phyloP scores from a whole-genome alignment of 2,329 filamentous ascomycete species.

The Cryphonectria nitschkei region DNA sequence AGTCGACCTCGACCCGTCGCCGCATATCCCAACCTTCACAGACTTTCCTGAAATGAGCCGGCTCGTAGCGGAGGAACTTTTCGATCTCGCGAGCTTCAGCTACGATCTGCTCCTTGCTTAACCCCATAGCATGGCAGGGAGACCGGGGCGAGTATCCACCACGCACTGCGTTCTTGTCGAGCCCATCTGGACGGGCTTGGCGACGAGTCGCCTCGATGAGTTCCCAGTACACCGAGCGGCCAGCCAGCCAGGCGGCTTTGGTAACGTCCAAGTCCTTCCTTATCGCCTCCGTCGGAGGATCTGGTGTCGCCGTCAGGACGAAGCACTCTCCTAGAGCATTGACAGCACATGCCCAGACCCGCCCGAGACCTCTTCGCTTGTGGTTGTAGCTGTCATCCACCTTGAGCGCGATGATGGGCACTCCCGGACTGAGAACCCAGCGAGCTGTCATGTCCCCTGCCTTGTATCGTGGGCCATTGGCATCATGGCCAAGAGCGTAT shows the following conservation, averaged over 20 bases:
- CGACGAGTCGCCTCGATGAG: conserved; percentile 79
- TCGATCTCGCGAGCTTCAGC: conserved; percentile 85
- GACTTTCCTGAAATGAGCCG: conserved; percentile 75
- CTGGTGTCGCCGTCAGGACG: conserved; percentile 76
- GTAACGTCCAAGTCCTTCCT: conserved; percentile 58
- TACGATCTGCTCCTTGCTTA: conserved; percentile 70
- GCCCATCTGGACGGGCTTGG: conserved; percentile 70
- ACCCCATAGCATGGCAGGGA: conserved; percentile 72
- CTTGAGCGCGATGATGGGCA: conserved; percentile 82
- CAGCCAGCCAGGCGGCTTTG: conserved; percentile 77
- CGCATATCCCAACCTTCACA: conserved; percentile 94
- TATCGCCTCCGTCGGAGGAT: conserved; percentile 52
- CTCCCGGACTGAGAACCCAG: conserved; percentile 90
- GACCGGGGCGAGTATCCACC: conserved; percentile 82
- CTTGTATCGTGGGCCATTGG: conserved; percentile 63
- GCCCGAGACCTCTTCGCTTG: conserved; percentile 68
- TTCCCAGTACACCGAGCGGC: conserved; percentile 79
- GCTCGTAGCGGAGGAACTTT: conserved; percentile 71
- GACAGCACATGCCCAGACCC: conserved; percentile 89
- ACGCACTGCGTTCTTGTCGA: conserved; percentile 67
- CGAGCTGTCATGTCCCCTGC: conserved; percentile 82
- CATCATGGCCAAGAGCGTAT: conserved; percentile 71
- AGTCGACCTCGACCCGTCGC: conserved; percentile 83
- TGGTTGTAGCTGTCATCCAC: conserved; percentile 82
- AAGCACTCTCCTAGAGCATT: conserved; percentile 93